Percentiles rank a stretch among this genome's conserved stretches.
Conservation (phyloP, 345 rosid genomes). For the Dovyalis caffra region DNA sequence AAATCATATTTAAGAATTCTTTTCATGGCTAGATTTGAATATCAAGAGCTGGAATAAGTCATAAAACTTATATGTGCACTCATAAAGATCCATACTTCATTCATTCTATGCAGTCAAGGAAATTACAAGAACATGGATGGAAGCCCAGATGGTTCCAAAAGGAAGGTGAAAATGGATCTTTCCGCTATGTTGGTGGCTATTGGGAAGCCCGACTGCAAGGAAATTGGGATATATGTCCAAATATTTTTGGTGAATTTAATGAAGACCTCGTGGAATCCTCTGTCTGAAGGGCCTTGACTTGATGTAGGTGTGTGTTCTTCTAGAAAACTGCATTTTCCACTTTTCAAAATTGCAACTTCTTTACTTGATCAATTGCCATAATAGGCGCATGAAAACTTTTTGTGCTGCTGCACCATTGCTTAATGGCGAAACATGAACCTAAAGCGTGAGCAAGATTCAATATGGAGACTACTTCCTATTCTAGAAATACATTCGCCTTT, state of each 20-base stretch:
- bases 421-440: neutral
- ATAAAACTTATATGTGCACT: neutral
- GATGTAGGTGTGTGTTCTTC: slow-evolving; percentile 27
- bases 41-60: neutral
- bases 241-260: slow-evolving; percentile 73
- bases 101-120: slow-evolving; percentile 59
- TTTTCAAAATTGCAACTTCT: neutral
- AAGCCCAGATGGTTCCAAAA: slow-evolving; percentile 77
- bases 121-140: slow-evolving; percentile 92
- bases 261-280: slow-evolving; percentile 42
- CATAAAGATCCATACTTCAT: neutral
- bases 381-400: neutral
- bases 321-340: neutral
- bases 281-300: slow-evolving; percentile 26
- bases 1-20: neutral
- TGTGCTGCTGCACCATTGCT: neutral
- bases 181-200: slow-evolving; percentile 70
- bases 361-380: neutral
- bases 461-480: neutral
- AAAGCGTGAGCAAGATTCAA: neutral
- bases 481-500: neutral
- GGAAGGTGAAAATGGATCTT: slow-evolving; percentile 61
- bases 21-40: neutral
- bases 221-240: slow-evolving; percentile 76
- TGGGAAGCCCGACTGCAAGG: slow-evolving; percentile 76